Conservation (phyloP, 345 rosid species). For the Anacardium occidentale region DNA sequence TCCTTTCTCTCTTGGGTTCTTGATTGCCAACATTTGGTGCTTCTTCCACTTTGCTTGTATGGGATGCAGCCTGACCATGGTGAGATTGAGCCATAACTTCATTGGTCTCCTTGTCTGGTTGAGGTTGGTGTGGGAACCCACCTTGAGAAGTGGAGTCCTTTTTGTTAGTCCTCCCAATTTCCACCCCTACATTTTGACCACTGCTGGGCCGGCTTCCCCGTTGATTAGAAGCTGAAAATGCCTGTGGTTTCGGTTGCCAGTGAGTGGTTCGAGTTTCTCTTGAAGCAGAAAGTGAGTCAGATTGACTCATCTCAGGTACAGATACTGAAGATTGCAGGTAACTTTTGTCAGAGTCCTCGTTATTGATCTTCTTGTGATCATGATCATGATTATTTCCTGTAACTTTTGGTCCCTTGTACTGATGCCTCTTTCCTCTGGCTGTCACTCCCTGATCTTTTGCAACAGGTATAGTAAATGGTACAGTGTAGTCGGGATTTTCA, state of each 20-base stretch:
- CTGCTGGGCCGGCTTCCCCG: slow-evolving; percentile 42
- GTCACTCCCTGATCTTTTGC: slow-evolving; percentile 52
- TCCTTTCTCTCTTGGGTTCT: slow-evolving; percentile 55
- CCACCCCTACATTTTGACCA: slow-evolving; percentile 39
- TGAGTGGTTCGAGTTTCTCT: slow-evolving; percentile 65
- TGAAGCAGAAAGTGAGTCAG: slow-evolving; percentile 37
- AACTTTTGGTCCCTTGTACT: slow-evolving; percentile 48
- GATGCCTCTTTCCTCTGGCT: slow-evolving; percentile 54
- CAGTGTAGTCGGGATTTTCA: slow-evolving; percentile 35
- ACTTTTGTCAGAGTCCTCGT: slow-evolving; percentile 40
- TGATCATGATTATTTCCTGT: slow-evolving; percentile 41
- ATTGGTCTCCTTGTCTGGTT: slow-evolving; percentile 27
- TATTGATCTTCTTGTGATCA: slow-evolving; percentile 52
- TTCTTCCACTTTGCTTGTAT: slow-evolving; percentile 35
- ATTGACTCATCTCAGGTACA: slow-evolving; percentile 43
- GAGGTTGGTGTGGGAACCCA: slow-evolving; percentile 24
- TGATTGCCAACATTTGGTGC: slow-evolving; percentile 30
- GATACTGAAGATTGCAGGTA: slow-evolving; percentile 35
- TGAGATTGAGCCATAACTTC: slow-evolving; percentile 23
- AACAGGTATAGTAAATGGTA: slow-evolving; percentile 31
- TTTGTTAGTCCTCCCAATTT: slow-evolving; percentile 38
- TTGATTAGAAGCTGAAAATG: slow-evolving; percentile 34
- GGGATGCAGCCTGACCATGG: slow-evolving; percentile 24
- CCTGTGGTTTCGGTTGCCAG: slow-evolving; percentile 73
- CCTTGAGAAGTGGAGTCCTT: slow-evolving; percentile 38